Base-by-base conservation (phyloP, 176 grass and related monocot genomes). In the Cenchrus americanus region DNA sequence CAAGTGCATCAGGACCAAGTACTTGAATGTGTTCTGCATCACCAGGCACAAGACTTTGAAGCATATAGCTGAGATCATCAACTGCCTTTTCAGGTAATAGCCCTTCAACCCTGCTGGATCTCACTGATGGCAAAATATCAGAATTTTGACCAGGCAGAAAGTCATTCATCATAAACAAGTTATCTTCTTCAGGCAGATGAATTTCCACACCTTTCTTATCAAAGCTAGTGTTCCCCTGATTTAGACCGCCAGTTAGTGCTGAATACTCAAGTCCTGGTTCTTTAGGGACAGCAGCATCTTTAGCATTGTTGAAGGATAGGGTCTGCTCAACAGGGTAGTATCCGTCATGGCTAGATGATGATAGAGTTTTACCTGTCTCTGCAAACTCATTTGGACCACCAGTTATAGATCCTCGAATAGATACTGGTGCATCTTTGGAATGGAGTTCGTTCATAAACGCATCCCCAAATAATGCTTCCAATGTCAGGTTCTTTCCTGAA, bases 401-500 rank as follows among this genome's bases (percentile, higher is more conserved):
- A 50, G 67, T 69, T 78, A 83, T 11, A 59, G 84, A 83, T 91
- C 91, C 89, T 59, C 75, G 89, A 85, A 89, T 73, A 64, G 97
- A 99, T 34, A 96, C 89, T 5, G 97, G 93, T 62, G 93, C 97
- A 72, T 99, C 91, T 90, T 82, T 91, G 10, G 93, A 99, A 83
- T 99, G 91, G 70, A 96, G 97, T 75, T 96, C 97, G 75, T 87
- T 92, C 97, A 99, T 96, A 83, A 96, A 99, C 70, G 89, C 85
- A 40, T 84, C 71, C 23, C 93, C 97, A 61, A 99, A 99, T 86
- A 99, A 84, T 62, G 89, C 82, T 94, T 96, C 97, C 65, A 96
- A 77, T 67, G 89, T 99, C 27, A 90, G 26, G 55, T 79, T 90
- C 26, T 90, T 89, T 41, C 85, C 91, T 53, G 93, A 89, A 78